A percentile compares a stretch with the other conserved stretches of the same genome.
Conservation (phyloP, 495 filamentous ascomycete species). For the Physcia stellaris region DNA sequence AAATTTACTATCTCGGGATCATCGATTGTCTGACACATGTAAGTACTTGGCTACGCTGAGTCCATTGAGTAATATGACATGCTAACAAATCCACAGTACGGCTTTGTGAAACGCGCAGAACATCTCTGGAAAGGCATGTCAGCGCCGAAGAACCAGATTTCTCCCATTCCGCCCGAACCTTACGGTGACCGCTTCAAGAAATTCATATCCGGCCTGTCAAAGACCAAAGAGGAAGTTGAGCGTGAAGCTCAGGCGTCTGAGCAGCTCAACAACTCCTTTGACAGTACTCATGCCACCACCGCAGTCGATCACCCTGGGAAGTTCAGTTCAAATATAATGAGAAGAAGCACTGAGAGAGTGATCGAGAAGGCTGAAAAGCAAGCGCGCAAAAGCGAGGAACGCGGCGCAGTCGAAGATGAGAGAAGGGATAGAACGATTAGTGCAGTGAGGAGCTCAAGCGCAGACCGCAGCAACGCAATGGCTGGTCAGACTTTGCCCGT, state of each 20-base stretch:
- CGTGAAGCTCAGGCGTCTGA: constrained; percentile 42
- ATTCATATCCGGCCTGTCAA: constrained; percentile 84
- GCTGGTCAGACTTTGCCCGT: constrained; percentile 68
- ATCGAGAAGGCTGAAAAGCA: constrained; percentile 36
- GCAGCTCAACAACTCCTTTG: constrained; percentile 25
- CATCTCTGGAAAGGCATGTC: constrained; percentile 89
- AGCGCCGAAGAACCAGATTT: constrained; percentile 69
- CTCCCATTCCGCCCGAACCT: constrained; percentile 76
- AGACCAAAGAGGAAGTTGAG: constrained; percentile 69
- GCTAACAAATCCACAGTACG: constrained; percentile 51
- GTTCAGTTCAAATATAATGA: constrained; percentile 12
- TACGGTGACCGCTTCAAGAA: constrained; percentile 92
- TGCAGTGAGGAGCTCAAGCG: constrained; percentile 35
- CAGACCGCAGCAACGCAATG: constrained; percentile 38
- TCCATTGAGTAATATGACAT: neutral
- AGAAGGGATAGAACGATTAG: constrained; percentile 35
- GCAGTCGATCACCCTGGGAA: constrained; percentile 12
- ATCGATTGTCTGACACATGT: constrained; percentile 96
- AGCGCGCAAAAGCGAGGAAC: constrained; percentile 26
- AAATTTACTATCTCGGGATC: constrained; percentile 95
- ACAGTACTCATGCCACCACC: too few species aligned
- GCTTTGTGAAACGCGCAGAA: constrained; percentile 74
- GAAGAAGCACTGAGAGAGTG: constrained; percentile 31
- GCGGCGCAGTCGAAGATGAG: constrained; percentile 40
- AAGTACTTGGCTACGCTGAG: constrained; percentile 24